Percentiles rank a stretch among this genome's conserved stretches.
Evolutionary conservation across 257 asterid genomes (phyloP).

Genomic region (Petunia secreta): DNA sequence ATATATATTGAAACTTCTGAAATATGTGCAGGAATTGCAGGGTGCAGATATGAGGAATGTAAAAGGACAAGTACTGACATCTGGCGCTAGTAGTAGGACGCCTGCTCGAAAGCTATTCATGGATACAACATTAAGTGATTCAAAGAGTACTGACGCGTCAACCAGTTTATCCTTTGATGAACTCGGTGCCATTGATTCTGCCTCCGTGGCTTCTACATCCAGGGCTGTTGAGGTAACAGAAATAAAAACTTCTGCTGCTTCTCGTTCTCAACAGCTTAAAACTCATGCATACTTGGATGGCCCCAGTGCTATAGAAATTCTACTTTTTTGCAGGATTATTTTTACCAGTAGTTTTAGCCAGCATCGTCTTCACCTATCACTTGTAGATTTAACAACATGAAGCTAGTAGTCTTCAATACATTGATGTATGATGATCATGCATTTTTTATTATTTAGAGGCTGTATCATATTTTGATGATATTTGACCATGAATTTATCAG

Average conservation of each 20-base stretch:
- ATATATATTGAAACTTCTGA: conserved; percentile 18
- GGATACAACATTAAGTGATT: conserved; percentile 66
- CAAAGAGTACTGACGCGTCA: conserved; percentile 69
- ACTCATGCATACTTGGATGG: conserved; percentile 9
- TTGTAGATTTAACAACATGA: background rate
- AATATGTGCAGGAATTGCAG: conserved; percentile 51
- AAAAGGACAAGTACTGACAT: conserved; percentile 56
- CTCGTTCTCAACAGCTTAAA: conserved; percentile 12
- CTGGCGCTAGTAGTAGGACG: conserved; percentile 62
- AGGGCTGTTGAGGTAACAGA: conserved; percentile 66
- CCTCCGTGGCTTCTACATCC: conserved; percentile 73
- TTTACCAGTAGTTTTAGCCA: background rate
- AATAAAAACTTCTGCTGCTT: conserved; percentile 15
- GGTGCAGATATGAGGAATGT: conserved; percentile 65
- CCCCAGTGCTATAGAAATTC: background rate
- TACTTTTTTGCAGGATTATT: background rate
- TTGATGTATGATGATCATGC: background rate
- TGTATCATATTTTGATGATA: background rate
- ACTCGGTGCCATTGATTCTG: conserved; percentile 59
- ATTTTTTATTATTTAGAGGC: background rate
- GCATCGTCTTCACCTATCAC: background rate
- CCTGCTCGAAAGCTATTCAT: conserved; percentile 65
- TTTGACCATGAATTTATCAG: conserved; percentile 37
- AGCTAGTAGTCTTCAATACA: background rate
- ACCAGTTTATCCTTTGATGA: conserved; percentile 58